These are phyloP conservation scores for Ilyonectria sp. DNA, from an alignment of 2,329 filamentous ascomycete genomes.

Conservation along the genomic window DNA sequence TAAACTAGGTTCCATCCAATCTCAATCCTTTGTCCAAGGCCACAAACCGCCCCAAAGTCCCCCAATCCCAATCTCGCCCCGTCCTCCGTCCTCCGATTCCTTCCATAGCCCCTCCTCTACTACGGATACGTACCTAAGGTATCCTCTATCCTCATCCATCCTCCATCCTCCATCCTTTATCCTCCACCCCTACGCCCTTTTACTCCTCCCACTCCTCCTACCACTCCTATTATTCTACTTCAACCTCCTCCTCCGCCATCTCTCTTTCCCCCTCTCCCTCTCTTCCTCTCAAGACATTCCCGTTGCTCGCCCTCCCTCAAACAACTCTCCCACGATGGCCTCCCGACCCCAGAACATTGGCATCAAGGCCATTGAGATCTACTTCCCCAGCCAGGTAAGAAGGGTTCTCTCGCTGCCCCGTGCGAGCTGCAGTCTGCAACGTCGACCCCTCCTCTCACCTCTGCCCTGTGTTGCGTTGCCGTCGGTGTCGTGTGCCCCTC, in stretches of 20 bases:
- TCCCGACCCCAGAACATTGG: slow-evolving; percentile 88
- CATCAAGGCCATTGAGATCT: slow-evolving; percentile 94
- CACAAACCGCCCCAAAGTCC: slow-evolving; percentile 25
- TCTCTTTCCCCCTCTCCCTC: slow-evolving; percentile 4
- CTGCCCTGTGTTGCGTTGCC: slow-evolving; percentile 31
- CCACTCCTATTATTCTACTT: slow-evolving; percentile 32
- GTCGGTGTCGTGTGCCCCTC: slow-evolving; percentile 47
- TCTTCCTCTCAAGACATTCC: slow-evolving; percentile 26
- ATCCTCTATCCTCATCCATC: slow-evolving; percentile 10
- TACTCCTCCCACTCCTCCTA: slow-evolving; percentile 21
- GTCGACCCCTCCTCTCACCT: slow-evolving; percentile 19
- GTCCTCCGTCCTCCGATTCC: slow-evolving; percentile 36
- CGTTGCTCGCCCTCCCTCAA: slow-evolving; percentile 8
- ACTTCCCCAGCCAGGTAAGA: slow-evolving; percentile 87
- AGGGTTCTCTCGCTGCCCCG: slow-evolving; percentile 50
- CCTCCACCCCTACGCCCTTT: slow-evolving; percentile 8
- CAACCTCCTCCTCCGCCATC: slow-evolving; percentile 28
- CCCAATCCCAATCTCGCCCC: slow-evolving; percentile 42
- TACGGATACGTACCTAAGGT: background rate
- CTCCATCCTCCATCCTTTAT: slow-evolving; percentile 2
- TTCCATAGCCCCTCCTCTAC: slow-evolving; percentile 24
- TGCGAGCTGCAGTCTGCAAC: slow-evolving; percentile 16
- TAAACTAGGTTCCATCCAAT: slow-evolving; percentile 37
- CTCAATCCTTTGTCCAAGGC: slow-evolving; percentile 30
- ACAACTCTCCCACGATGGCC: slow-evolving; percentile 69